Conservation (phyloP, 129 eudicot species). For the Arctium minus region DNA sequence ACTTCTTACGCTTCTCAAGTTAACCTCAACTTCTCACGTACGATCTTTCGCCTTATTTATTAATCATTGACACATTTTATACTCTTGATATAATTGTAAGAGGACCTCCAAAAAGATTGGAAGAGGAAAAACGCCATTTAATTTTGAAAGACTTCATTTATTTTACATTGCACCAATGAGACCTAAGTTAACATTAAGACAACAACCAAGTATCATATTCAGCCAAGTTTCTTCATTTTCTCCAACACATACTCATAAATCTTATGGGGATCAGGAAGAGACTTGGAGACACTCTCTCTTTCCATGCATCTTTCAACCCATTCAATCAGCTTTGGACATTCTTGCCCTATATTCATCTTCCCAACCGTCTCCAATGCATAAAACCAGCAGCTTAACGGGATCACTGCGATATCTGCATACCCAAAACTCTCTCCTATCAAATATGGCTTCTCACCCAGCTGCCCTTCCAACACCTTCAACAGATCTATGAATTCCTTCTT, state of each 20-base stretch:
- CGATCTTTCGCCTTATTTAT: too few species aligned
- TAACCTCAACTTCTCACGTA: too few species aligned
- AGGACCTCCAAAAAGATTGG: too few species aligned
- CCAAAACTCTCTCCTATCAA: not conserved
- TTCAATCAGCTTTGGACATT: not conserved
- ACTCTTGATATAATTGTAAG: too few species aligned
- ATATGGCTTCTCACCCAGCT: not conserved
- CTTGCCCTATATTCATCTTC: not conserved
- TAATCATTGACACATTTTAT: too few species aligned
- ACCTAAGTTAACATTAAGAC: not conserved
- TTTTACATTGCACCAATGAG: not conserved
- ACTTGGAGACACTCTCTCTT: not conserved
- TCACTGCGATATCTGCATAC: not conserved
- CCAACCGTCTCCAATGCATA: not conserved
- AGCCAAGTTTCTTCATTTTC: not conserved
- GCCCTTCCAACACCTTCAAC: not conserved
- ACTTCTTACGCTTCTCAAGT: too few species aligned
- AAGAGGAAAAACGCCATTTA: too few species aligned
- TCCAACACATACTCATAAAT: not conserved
- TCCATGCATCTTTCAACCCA: not conserved
- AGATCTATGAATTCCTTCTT: not conserved
- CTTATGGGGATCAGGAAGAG: not conserved
- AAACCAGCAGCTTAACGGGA: not conserved
- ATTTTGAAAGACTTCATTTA: not conserved
- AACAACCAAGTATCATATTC: not conserved